phyloP scores from a whole-genome alignment of 1,284 basidiomycete species.

The Cryptococcus maquisensis region DNA sequence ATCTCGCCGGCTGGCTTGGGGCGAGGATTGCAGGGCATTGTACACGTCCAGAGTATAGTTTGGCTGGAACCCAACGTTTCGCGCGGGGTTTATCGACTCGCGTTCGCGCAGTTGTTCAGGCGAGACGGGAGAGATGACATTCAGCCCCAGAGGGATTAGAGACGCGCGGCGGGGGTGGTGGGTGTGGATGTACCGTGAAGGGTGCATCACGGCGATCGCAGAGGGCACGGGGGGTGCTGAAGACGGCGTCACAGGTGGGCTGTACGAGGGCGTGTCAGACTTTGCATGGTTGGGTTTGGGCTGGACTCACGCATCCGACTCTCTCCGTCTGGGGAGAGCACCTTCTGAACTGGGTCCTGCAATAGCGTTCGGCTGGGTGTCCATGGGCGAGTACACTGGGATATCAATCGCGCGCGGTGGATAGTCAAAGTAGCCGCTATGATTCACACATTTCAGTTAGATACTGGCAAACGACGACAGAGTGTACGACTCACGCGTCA shows the following conservation, averaged over 20 bases:
- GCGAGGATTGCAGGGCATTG: neutral
- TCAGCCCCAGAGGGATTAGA: conserved; percentile 44
- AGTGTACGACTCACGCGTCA: neutral
- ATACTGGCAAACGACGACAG: neutral
- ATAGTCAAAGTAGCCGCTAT: neutral
- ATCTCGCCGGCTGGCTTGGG: conserved; percentile 13
- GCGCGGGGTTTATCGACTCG: conserved; percentile 11
- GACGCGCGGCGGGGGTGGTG: conserved; percentile 47
- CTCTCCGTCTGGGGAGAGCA: conserved; percentile 11
- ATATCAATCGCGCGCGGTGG: conserved; percentile 12
- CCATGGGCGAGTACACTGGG: conserved; percentile 6
- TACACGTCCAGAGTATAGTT: neutral
- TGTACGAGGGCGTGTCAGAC: neutral
- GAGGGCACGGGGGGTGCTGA: conserved; percentile 45
- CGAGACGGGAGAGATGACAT: conserved; percentile 46
- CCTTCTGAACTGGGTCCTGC: conserved; percentile 34
- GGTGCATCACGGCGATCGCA: conserved; percentile 41
- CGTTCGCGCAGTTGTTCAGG: conserved; percentile 17
- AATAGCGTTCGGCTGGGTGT: conserved; percentile 10
- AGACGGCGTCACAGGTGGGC: conserved; percentile 26
- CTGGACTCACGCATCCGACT: conserved; percentile 14
- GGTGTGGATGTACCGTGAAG: conserved; percentile 48
- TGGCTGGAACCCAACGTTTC: conserved; percentile 31
- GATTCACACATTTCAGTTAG: too few relatives aligned
- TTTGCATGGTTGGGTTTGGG: neutral